Evolutionary conservation across 2,329 filamentous ascomycete genomes (phyloP), one percentile per base, ranked within the genome.

Genomic region (Trichoderma breve): DNA sequence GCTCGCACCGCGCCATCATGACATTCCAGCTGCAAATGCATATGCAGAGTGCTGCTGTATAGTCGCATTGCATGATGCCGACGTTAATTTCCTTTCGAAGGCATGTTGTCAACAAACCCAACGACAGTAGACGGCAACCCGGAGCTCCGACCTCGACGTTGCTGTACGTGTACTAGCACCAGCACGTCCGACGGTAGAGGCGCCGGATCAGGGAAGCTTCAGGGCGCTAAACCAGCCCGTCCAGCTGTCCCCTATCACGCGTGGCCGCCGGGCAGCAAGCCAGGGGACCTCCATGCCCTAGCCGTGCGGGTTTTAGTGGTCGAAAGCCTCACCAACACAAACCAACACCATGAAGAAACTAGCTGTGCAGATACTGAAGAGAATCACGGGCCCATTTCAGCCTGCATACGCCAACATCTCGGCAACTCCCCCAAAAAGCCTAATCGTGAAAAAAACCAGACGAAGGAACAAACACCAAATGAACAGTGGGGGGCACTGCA

Each of bases 181-280:
- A 53, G 11, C 47, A 24, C 24, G 1, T 34, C 32, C 21, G 7
- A 6, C 57, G 39, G 39, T 36, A 53, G 47, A 67, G 51, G 64
- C 51, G 51, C 64, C 64, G 32, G 6, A 67, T 21, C 51, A 67
- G 28, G 67, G 67, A 30, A 26, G 67, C 43, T 70, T 24, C 57
- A 51, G 67, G 57, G 67, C 55, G 39, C 67, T 61, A 62, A 62
- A 34, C n/a, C 18, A 11, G 39, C 36, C 26, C 24, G 34, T 65
- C 65, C 11, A 43, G 7, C 43, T n/a, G 47, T 36, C 63, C 30
- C 43, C 63, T 39, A 24, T 55, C 63, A 4, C 63, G 26, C 15
- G 7, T 36, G 21, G 1, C 43, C 47, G 21, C 63, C 36, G 53
- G 55, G 47, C 18, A 47, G 8, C 62, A 28, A 65, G 7, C 15